phyloP scores from a whole-genome alignment of 345 rosid genomes.

The Linum trigynum region DNA sequence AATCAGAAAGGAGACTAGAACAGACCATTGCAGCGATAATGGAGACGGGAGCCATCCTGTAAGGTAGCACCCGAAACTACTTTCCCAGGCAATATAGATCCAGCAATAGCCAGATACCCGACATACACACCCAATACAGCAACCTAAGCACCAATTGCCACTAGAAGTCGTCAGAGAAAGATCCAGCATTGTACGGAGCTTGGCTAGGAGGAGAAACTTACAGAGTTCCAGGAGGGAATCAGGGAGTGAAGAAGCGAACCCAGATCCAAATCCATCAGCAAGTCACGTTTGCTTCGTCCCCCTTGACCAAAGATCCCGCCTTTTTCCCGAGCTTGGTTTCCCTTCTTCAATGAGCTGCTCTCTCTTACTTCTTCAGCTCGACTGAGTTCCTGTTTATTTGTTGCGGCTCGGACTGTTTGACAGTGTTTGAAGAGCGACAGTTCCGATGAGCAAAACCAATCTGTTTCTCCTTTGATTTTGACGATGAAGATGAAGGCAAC shows the following conservation, averaged over 20 bases:
- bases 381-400: too few species aligned
- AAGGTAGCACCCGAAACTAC: constrained; percentile 50
- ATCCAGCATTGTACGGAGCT: background rate
- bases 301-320: too few species aligned
- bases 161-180: background rate
- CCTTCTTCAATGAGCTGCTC: too few species aligned
- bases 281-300: background rate
- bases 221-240: constrained; percentile 53
- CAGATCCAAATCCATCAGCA: constrained; percentile 41
- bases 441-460: too few species aligned
- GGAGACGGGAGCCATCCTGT: constrained; percentile 58
- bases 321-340: too few species aligned
- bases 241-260: constrained; percentile 26
- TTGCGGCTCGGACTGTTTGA: too few species aligned
- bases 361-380: too few species aligned
- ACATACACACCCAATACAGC: constrained; percentile 40
- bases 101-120: constrained; percentile 55
- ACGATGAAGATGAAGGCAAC: too few species aligned
- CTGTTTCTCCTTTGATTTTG: too few species aligned
- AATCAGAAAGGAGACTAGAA: background rate
- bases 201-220: constrained; percentile 14
- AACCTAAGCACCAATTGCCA: constrained; percentile 24
- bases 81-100: constrained; percentile 59
- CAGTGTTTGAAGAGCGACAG: too few species aligned
- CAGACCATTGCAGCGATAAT: constrained; percentile 70